Conservation (phyloP, 306 rosid genomes). For the Rosa multiflora region DNA sequence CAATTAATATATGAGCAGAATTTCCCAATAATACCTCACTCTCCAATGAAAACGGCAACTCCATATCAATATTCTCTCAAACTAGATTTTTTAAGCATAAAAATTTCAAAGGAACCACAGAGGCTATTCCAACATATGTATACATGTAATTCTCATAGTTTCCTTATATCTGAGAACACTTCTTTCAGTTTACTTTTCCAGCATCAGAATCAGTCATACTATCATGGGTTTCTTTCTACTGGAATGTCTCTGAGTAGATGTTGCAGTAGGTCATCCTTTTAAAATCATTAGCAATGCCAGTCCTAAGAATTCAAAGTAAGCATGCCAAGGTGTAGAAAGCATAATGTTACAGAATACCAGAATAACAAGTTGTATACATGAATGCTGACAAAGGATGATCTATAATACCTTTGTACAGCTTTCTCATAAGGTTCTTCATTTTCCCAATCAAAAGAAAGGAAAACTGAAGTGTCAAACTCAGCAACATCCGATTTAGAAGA, state of each 20-base stretch:
- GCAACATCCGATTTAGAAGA: constrained; percentile 65
- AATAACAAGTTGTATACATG: background rate
- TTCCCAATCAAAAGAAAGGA: constrained; percentile 95
- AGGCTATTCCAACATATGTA: background rate
- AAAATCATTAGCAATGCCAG: background rate
- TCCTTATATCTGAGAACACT: background rate
- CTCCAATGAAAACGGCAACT: background rate
- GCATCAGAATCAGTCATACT: background rate
- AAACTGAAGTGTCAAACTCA: constrained; percentile 76
- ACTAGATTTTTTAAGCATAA: background rate
- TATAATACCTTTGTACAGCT: constrained; percentile 78
- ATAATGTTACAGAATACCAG: background rate
- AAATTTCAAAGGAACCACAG: background rate
- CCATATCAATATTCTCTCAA: background rate
- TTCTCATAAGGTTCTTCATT: constrained; percentile 89
- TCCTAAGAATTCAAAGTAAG: background rate
- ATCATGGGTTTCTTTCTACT: background rate
- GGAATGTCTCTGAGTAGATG: background rate
- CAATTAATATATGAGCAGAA: background rate
- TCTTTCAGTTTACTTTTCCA: background rate
- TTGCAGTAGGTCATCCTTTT: background rate
- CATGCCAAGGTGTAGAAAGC: background rate
- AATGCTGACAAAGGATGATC: constrained; percentile 20
- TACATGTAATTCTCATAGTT: background rate
- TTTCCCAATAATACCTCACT: background rate